Base-by-base conservation (phyloP, 345 rosid species). In the Hibiscus mutabilis region DNA sequence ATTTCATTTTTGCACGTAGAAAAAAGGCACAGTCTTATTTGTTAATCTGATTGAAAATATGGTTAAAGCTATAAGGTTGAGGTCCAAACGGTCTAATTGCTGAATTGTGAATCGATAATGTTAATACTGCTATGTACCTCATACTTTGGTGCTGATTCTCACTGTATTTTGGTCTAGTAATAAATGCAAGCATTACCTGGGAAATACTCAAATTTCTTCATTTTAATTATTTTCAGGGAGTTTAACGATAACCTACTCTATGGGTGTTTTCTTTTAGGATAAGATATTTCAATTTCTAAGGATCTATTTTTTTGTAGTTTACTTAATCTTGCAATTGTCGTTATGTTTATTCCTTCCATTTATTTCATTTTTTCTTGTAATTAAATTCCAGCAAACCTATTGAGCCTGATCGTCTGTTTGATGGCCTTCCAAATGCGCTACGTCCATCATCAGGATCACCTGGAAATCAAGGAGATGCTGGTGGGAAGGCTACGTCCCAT, bases 331-430 rank as follows among this genome's bases (percentile, higher is more conserved):
- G 51, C 53, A 13, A 42, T 58, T 57, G 31, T 9, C 18, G 56
- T 31, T 69, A 60, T 68, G 56, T 70, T 73, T 15, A 51, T 55
- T 79, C 53, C 51, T 68, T 4, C 58, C 8, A 47, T 66, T 67
- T 67, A 18, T 24, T 6, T 49, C 49, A n/a, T 70, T 69, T 69
- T 0, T 68, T 67, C 76, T 67, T 73, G 52, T 52, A 33, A 66
- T 24, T 58, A 21, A 64, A 74, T 74, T 70, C 72, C 91, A 95
- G 98, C 85, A 92, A 92, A 76, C 88, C 98, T 2, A 89, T 92
- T 79, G 98, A 95, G 75, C 94, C 99, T 78, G 99, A 95, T 75
- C 94, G 87, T 64, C 96, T 95, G 78, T 95, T 90, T 73, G 96
- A 90, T 72, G 87, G 99, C 79, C 92, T 95, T 55, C 99, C 99